Conservation (phyloP, 768 basidiomycete genomes). For the Kwoniella shandongensis region DNA sequence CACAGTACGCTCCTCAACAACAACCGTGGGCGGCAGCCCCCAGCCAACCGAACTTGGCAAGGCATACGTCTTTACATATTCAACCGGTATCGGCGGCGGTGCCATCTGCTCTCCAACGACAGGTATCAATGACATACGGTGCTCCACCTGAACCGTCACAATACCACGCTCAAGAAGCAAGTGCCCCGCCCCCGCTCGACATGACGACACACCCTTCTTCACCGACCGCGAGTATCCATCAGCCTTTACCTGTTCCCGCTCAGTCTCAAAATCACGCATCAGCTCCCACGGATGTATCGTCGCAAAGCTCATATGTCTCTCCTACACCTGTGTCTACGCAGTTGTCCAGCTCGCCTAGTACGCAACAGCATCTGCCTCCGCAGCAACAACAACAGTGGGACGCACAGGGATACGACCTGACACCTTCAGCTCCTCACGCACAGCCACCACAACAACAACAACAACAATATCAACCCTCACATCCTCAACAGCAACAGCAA, state of each 20-base stretch:
- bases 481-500: slow-evolving; percentile 8
- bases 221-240: slow-evolving; percentile 10
- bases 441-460: slow-evolving; percentile 37
- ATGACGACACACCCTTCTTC: slow-evolving; percentile 15
- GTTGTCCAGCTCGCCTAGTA: slow-evolving; percentile 10
- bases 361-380: slow-evolving; percentile 42
- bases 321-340: slow-evolving; percentile 9
- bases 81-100: slow-evolving; percentile 23
- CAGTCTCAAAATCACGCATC: slow-evolving; percentile 14
- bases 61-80: slow-evolving; percentile 27
- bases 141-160: not conserved
- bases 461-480: slow-evolving; percentile 9
- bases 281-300: slow-evolving; percentile 6
- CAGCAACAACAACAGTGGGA: slow-evolving; percentile 47
- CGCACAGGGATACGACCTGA: not conserved
- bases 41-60: slow-evolving; percentile 15
- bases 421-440: slow-evolving; percentile 32
- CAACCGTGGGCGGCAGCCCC: slow-evolving; percentile 17
- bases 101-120: slow-evolving; percentile 16
- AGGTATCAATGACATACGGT: slow-evolving; percentile 21
- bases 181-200: slow-evolving; percentile 11
- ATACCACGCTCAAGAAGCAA: not conserved
- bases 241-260: slow-evolving; percentile 11
- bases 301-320: slow-evolving; percentile 16
- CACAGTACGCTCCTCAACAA: slow-evolving; percentile 8